Evolutionary conservation across 768 basidiomycete genomes (phyloP).

Genomic region (Pluteus cervinus): DNA sequence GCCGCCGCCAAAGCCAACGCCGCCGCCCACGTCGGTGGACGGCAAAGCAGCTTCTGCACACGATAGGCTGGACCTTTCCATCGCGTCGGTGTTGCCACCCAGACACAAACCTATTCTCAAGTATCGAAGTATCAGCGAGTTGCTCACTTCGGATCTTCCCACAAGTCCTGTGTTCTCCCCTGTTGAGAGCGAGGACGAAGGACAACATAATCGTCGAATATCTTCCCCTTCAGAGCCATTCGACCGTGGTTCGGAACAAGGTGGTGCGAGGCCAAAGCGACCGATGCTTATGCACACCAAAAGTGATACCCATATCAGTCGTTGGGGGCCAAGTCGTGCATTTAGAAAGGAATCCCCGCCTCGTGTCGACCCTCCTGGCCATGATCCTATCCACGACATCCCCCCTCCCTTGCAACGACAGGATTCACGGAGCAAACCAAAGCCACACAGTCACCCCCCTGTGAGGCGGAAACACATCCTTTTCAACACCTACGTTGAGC

Average conservation of each 20-base stretch:
- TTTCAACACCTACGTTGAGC: conserved; percentile 98
- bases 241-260: too few species aligned
- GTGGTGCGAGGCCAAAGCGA: conserved; percentile 36
- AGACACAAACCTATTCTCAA: conserved; percentile 88
- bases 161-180: conserved; percentile 59
- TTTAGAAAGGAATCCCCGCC: conserved; percentile 71
- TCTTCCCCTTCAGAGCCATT: conserved; percentile 6
- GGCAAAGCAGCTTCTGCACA: conserved; percentile 35
- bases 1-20: conserved; percentile 53
- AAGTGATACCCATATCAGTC: conserved; percentile 79
- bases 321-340: conserved; percentile 40
- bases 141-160: conserved; percentile 72
- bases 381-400: conserved; percentile 13
- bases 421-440: conserved; percentile 23
- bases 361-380: conserved; percentile 40
- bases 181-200: conserved; percentile 48
- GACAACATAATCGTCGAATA: conserved; percentile 11
- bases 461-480: conserved; percentile 83
- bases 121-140: conserved; percentile 86
- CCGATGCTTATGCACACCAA: conserved; percentile 76
- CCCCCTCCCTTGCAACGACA: conserved; percentile 25
- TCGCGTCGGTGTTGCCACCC: conserved; percentile 9
- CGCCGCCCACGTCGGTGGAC: conserved; percentile 29
- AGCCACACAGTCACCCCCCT: conserved; percentile 9
- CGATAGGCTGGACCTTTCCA: conserved; percentile 47